Base-by-base conservation (phyloP, 192 early-diverging fungal genomes). In the Backusella macrospora region DNA sequence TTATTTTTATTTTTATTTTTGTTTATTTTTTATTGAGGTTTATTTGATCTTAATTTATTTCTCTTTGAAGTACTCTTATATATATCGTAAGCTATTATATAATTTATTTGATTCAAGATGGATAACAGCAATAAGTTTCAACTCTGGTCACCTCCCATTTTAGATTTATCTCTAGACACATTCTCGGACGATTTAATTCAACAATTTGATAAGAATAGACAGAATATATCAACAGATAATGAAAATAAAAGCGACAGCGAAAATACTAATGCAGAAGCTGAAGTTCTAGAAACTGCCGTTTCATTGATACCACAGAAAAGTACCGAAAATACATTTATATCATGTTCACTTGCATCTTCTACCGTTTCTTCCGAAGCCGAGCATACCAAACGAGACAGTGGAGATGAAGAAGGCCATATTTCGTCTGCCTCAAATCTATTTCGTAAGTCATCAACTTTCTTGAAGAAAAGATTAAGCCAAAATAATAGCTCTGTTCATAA, bases 191-290 rank as follows among this genome's bases (percentile, higher is more conserved):
- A 68, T 29, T 15, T 68, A 15, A 29, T 68, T 7, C 18, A 45
- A 12, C 39, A 68, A 47, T 68, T 68, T 68, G 67, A 68, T 26
- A 68, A 68, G 21, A 39, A 65, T 23, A 65, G 34, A 65, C 38
- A 65, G 3, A 65, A 23, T n/a, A 38, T 65, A 9, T 38, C 14
- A 39, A 16, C 34, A 38, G 37, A 39, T 15, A 39, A 38, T 14
- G 63, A 39, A 65, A 39, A 38, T 16, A n/a, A 65, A 39, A 65
- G 34, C 34, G 15, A 0, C 14, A 65, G 6, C 4, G 63, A 65
- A 9, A 39, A 26, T 6, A 6, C 3, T 15, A 65, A n/a, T n/a
- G 34, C 63, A 65, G 38, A 65, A 7, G 63, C 26, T 38, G 38
- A 65, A 38, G 38, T 65, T 65, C 63, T 39, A 38, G 63, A 65